Base-by-base conservation (phyloP, 495 filamentous ascomycete species). In the Tuber umbilicatum region DNA sequence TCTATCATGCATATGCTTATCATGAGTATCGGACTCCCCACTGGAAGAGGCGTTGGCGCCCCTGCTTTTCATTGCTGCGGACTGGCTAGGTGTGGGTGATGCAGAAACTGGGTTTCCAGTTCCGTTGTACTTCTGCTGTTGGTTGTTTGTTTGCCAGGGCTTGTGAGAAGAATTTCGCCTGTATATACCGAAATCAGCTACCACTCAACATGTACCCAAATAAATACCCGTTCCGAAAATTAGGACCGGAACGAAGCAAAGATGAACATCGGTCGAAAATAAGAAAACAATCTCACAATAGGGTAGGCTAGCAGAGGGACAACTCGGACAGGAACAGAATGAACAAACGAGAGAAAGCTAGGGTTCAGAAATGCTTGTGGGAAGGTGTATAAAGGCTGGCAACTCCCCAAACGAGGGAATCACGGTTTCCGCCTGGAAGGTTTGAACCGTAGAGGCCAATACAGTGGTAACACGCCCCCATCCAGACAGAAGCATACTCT, bases 1-100 rank as follows among this genome's bases (percentile, higher is more conserved):
- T 73, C 91, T 86, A 79, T 92, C 89, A 81, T 91, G 87, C 35
- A 89, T 86, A 81, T 90, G 89, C 74, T 85, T 88, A 74, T 92
- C 91, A 21, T 87, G 81, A 6, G 87, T 87, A 75, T 86, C 87
- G 39, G 86, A 85, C 74, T 89, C 89, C 17, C 80, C 79, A 19
- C 75, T 76, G 14, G 74, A 42, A 60, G 75, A 41, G 60, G 72
- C n/a, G 80, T 86, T 85, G 42, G 84, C 76, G 42, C 81, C 80
- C 70, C 73, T 47, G 69, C 82, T 79, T 70, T 83, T 85, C 72
- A 86, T 84, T 17, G 85, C 82, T 38, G 82, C 83, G 39, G 84
- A 80, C 68, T 86, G 85, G 67, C 83, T 83, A 71, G 86, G 85
- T 64, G 79, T 81, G 81, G 78, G 79, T 69, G 81, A 76, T 77